Conservation (phyloP, 148 eudicot genomes). For the Agrostemma githago region DNA sequence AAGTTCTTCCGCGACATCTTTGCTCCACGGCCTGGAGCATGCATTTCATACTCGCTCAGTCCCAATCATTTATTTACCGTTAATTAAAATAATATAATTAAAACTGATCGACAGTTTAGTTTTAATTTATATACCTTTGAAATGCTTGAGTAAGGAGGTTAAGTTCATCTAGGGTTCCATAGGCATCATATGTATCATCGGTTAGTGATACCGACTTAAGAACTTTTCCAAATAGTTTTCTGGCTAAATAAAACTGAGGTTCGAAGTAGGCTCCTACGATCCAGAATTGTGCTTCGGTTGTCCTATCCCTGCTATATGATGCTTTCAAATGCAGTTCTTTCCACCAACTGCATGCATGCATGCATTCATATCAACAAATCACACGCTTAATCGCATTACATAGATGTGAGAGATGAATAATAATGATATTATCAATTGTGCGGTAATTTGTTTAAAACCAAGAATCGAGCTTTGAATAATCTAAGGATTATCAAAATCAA, state of each 20-base stretch:
- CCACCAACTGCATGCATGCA: slow-evolving; percentile 40
- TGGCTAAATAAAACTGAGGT: slow-evolving; percentile 26
- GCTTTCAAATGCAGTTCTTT: slow-evolving; percentile 23
- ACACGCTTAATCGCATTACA: too few relatives aligned
- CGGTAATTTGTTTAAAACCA: too few relatives aligned
- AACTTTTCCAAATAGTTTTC: slow-evolving; percentile 27
- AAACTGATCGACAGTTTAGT: not conserved
- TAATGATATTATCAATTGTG: too few relatives aligned
- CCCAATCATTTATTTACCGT: not conserved
- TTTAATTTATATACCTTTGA: slow-evolving; percentile 35
- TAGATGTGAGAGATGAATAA: too few relatives aligned
- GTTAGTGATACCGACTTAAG: slow-evolving; percentile 16
- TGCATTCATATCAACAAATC: too few relatives aligned
- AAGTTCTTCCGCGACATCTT: slow-evolving; percentile 25
- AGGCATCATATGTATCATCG: slow-evolving; percentile 45
- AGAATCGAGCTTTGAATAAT: too few relatives aligned
- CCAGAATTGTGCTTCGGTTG: slow-evolving; percentile 39
- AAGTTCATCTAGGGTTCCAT: slow-evolving; percentile 46
- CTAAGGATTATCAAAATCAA: too few relatives aligned
- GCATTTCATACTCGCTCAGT: too few relatives aligned
- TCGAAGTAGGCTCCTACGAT: slow-evolving; percentile 25
- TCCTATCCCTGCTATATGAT: slow-evolving; percentile 38
- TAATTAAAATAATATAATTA: too few relatives aligned
- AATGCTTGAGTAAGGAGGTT: slow-evolving; percentile 30
- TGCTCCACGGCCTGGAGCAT: slow-evolving; percentile 35